Evolutionary conservation across 768 basidiomycete species (phyloP).

Genomic region (Leccinum broughii): DNA sequence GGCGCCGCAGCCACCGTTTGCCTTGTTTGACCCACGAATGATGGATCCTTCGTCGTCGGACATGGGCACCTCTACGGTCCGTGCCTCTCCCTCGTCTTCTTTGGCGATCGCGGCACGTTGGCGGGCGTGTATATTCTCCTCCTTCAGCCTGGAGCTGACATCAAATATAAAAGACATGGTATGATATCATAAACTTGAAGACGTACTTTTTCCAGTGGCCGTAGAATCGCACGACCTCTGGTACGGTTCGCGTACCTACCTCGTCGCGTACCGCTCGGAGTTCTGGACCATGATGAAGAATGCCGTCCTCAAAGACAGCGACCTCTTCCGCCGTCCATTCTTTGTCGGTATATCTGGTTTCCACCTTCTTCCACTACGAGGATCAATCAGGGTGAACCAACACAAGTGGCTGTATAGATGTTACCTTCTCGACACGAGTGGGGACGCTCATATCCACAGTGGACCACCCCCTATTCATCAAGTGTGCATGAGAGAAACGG

Average conservation of each 20-base stretch:
- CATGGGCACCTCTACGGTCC: slow-evolving; percentile 30
- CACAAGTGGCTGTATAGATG: slow-evolving; percentile 8
- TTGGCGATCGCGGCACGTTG: slow-evolving; percentile 35
- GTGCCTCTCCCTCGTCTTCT: slow-evolving; percentile 29
- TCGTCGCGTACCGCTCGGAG: slow-evolving; percentile 77
- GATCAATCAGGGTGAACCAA: slow-evolving; percentile 11
- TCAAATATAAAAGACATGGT: slow-evolving; percentile 9
- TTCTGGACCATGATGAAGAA: slow-evolving; percentile 72
- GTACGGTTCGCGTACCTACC: slow-evolving; percentile 63
- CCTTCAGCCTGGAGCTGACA: slow-evolving; percentile 61
- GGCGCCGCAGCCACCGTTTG: slow-evolving; percentile 51
- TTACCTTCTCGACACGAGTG: slow-evolving; percentile 65
- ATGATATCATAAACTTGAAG: slow-evolving; percentile 3
- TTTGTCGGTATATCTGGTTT: slow-evolving; percentile 65
- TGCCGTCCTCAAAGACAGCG: slow-evolving; percentile 75
- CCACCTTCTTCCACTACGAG: slow-evolving; percentile 70
- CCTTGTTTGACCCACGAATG: slow-evolving; percentile 54
- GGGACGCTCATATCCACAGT: slow-evolving; percentile 64
- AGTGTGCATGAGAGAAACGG: slow-evolving; percentile 68
- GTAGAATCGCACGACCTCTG: slow-evolving; percentile 82
- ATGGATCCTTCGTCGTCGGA: slow-evolving; percentile 80
- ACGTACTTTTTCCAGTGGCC: slow-evolving; percentile 83
- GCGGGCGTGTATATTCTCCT: slow-evolving; percentile 60
- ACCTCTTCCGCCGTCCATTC: slow-evolving; percentile 72
- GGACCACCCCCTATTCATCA: slow-evolving; percentile 55